Evolutionary conservation across 495 filamentous ascomycete species (phyloP).

Genomic region (Podospora tetraspora): DNA sequence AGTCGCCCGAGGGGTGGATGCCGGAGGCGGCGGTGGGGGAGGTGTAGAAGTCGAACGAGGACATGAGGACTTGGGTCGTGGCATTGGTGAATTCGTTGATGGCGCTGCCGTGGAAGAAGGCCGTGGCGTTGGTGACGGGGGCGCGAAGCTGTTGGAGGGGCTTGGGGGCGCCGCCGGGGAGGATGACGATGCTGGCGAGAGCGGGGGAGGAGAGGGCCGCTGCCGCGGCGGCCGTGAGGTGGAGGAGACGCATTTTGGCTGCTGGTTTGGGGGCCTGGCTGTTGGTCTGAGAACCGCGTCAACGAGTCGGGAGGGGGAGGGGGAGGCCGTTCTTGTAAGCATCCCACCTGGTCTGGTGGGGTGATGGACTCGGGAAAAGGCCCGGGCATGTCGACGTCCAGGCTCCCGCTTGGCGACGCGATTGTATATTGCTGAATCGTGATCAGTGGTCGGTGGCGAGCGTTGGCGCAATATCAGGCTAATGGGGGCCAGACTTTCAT

Average conservation of each 20-base stretch:
- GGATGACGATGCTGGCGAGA: conserved; percentile 17
- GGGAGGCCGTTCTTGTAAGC: background rate
- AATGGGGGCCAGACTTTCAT: background rate
- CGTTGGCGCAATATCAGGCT: background rate
- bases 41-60: conserved; percentile 10
- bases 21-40: background rate
- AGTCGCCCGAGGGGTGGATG: conserved; percentile 32
- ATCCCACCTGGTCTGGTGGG: background rate
- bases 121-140: conserved; percentile 7
- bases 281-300: background rate
- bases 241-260: background rate
- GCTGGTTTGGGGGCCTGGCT: too few relatives aligned
- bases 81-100: conserved; percentile 22
- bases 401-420: background rate
- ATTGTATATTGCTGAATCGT: background rate
- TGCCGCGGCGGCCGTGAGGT: background rate
- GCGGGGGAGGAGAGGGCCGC: background rate
- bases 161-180: conserved; percentile 27
- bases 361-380: background rate
- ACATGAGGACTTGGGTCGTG: conserved; percentile 17
- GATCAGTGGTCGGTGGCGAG: background rate
- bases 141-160: conserved; percentile 11
- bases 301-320: background rate
- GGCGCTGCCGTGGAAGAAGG: conserved; percentile 20
- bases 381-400: background rate